Evolutionary conservation across 306 rosid genomes (phyloP).

Genomic region (Sicyos baderoa): DNA sequence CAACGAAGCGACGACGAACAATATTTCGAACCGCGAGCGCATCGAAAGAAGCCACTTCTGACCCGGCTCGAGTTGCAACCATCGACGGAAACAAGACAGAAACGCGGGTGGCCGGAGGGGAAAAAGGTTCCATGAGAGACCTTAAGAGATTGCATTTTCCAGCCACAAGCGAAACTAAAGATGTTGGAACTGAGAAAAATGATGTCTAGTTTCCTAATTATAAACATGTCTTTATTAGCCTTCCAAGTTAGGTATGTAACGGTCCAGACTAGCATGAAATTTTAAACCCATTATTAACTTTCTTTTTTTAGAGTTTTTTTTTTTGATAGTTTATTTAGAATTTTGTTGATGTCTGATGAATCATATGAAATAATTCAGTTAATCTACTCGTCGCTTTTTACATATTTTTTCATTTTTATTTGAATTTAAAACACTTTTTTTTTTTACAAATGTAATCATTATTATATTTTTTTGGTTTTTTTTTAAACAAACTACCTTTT

Average conservation of each 20-base stretch:
- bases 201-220: not conserved
- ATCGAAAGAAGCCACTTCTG: constrained; percentile 21
- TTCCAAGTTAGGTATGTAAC: not conserved
- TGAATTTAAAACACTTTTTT: too few relatives aligned
- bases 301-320: too few relatives aligned
- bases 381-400: not conserved
- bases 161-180: not conserved
- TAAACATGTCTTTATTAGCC: not conserved
- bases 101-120: constrained; percentile 19
- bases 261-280: not conserved
- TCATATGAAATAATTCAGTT: not conserved
- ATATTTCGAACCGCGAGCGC: constrained; percentile 26
- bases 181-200: not conserved
- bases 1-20: constrained; percentile 18
- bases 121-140: constrained; percentile 23
- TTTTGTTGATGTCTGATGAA: not conserved
- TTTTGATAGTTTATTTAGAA: not conserved
- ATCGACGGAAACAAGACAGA: constrained; percentile 24
- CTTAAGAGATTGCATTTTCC: constrained; percentile 6
- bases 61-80: constrained; percentile 17
- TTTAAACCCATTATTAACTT: not conserved
- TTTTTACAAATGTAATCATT: too few relatives aligned
- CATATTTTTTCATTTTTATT: not conserved
- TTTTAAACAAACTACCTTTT: too few relatives aligned
- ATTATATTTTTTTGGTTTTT: too few relatives aligned